phyloP scores from a whole-genome alignment of 78 protist genomes.

The Tieghemostelium lacteum region DNA sequence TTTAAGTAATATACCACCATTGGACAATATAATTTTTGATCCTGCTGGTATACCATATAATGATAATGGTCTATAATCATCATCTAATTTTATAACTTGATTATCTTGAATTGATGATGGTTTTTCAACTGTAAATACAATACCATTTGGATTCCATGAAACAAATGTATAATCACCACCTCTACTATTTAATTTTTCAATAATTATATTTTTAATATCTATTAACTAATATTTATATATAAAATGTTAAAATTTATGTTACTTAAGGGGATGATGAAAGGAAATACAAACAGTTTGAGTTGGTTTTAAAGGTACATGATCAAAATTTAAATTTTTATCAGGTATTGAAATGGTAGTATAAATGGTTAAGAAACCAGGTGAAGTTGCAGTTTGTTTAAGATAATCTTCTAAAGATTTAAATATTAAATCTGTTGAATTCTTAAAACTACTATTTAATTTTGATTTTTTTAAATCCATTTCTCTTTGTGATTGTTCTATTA shows the following conservation, averaged over 20 bases:
- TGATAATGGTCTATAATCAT: constrained; percentile 41
- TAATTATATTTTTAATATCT: constrained; percentile 24
- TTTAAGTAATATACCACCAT: constrained; percentile 39
- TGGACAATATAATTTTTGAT: constrained; percentile 34
- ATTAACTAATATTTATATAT: too few species aligned
- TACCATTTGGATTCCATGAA: constrained; percentile 1
- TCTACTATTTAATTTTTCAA: constrained; percentile 16
- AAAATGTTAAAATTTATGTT: neutral
- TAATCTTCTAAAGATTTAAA: constrained; percentile 52
- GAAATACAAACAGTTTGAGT: neutral
- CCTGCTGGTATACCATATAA: constrained; percentile 43
- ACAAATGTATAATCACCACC: constrained; percentile 43
- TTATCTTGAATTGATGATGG: constrained; percentile 5
- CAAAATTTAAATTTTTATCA: constrained; percentile 23
- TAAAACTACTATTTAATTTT: constrained; percentile 2
- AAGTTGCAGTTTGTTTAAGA: constrained; percentile 27
- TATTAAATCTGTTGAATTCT: constrained; percentile 21
- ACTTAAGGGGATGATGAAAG: neutral
- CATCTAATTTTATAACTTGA: constrained; percentile 1
- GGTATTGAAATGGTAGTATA: constrained; percentile 13
- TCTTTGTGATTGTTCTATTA: constrained; percentile 23
- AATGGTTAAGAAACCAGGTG: constrained; percentile 32
- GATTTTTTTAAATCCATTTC: constrained; percentile 19
- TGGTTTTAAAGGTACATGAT: constrained; percentile 50
- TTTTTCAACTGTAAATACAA: constrained; percentile 10